Base-by-base conservation (phyloP, 2,329 filamentous ascomycete species). In the Neopestalotiopsis rosae region DNA sequence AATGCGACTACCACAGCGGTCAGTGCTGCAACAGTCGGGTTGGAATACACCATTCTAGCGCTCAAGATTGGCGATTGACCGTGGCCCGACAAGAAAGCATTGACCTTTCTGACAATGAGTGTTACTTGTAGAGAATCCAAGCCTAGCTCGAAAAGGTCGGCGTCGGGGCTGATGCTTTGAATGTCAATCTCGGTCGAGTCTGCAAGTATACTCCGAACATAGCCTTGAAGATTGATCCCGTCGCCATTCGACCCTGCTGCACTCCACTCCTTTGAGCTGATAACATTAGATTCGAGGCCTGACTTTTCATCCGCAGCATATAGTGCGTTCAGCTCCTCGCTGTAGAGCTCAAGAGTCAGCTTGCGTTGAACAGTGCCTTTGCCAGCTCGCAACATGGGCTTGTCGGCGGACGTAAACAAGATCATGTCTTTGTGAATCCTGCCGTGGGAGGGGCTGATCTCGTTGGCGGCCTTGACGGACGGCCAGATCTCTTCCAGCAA, bases 341-440 rank as follows among this genome's bases (percentile, higher is more conserved):
- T 69, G 62, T 81, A 81, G 7, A 77, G 42, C 7, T 74, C 66
- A 5, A 79, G 34, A 7, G 77, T 78, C n/a, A 69, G 49, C 13
- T 69, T 68, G 30, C 80, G 72, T 69, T 81, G 79, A 4, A 82
- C 71, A 2, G 79, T 82, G 1, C 81, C 81, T 67, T 83, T 81
- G 0, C 73, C 73, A 13, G 79, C 73, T 24, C 77, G 75, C 3
- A 73, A 69, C 66, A 82, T 75, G 1, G 81, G 79, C 70, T 78
- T 79, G 0, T 72, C 72, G 0, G 74, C 66, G 12, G 71, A 68
- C 0, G 76, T 74, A 30, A 82, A 78, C 3, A 76, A 56, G 20
- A 83, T 77, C 71, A 75, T 72, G 17, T 73, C 66, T 1, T 66
- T 69, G 34, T 71, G 63, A 40, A 75, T 72, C 24, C 62, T 61